These are phyloP conservation scores for grape (Vitis vinifera) DNA, from an alignment of 164 flowering plant species.

Conservation along the genomic window DNA sequence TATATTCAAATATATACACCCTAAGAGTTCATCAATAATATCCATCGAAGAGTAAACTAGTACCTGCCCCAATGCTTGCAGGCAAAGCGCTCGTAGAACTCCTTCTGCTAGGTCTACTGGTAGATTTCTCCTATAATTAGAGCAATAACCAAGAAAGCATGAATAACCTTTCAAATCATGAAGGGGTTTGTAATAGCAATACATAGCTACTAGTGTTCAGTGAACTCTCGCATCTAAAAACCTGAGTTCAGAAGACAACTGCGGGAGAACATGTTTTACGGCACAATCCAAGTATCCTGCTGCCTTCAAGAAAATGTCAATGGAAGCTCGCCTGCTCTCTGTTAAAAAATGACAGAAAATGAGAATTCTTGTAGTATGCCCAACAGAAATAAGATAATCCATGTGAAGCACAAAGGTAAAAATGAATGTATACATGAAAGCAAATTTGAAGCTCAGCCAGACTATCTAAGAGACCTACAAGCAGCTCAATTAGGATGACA, in stretches of 20 bases:
- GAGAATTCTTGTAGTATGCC: neutral
- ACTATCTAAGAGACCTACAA: too few species aligned
- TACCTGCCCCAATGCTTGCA: constrained; percentile 97
- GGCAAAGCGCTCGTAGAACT: constrained; percentile 79
- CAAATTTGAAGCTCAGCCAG: too few species aligned
- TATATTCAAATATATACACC: neutral
- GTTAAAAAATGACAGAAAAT: constrained; percentile 15
- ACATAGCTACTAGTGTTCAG: neutral
- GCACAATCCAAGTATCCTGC: constrained; percentile 97
- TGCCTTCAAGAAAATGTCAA: constrained; percentile 85
- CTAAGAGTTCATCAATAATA: neutral
- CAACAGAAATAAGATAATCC: neutral
- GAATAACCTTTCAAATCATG: constrained; percentile 3
- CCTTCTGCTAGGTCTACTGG: constrained; percentile 92
- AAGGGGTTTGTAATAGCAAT: neutral
- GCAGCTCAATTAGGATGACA: too few species aligned
- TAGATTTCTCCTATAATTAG: constrained; percentile 62
- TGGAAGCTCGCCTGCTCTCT: constrained; percentile 78
- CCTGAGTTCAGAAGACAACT: constrained; percentile 74
- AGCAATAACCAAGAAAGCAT: neutral
- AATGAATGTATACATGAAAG: neutral
- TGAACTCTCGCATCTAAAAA: constrained; percentile 21
- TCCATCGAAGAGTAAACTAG: constrained; percentile 11
- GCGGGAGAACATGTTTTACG: constrained; percentile 78
- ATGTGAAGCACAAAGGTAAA: neutral